Conservation (phyloP, 345 rosid species). For the Pugionium dolabratum region DNA sequence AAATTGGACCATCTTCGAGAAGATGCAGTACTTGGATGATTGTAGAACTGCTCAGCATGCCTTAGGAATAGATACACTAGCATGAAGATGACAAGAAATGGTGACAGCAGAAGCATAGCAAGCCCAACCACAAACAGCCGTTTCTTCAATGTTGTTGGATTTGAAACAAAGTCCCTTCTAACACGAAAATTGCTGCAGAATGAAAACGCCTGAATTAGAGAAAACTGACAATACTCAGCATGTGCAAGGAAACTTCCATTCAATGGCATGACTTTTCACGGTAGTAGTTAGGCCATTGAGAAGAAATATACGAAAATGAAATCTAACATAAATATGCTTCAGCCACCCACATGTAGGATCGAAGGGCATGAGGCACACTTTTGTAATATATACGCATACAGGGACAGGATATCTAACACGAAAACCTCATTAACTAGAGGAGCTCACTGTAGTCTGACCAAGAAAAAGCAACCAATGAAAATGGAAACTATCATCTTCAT, state of each 20-base stretch:
- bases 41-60: constrained; percentile 97
- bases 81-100: constrained; percentile 97
- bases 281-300: constrained; percentile 1
- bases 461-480: neutral
- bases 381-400: constrained; percentile 5
- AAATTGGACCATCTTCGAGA: constrained; percentile 98
- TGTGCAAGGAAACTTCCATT: constrained; percentile 7
- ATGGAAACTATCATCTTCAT: constrained; percentile 9
- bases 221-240: constrained; percentile 31
- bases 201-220: constrained; percentile 40
- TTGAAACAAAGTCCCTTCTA: constrained; percentile 81
- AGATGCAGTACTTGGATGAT: constrained; percentile 97
- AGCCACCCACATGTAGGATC: neutral
- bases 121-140: constrained; percentile 89
- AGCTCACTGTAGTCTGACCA: constrained; percentile 1
- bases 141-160: constrained; percentile 75
- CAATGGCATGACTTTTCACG: constrained; percentile 1
- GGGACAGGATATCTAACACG: neutral
- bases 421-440: constrained; percentile 4
- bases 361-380: neutral
- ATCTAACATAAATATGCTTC: constrained; percentile 9
- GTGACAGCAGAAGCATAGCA: constrained; percentile 84
- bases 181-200: constrained; percentile 84
- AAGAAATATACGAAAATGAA: constrained; percentile 12
- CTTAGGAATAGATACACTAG: constrained; percentile 88